Percentiles rank a stretch among this genome's conserved stretches.
These are phyloP conservation scores for Coemansia sp. DNA, from an alignment of 371 early-diverging fungal species.

Conservation along the genomic window DNA sequence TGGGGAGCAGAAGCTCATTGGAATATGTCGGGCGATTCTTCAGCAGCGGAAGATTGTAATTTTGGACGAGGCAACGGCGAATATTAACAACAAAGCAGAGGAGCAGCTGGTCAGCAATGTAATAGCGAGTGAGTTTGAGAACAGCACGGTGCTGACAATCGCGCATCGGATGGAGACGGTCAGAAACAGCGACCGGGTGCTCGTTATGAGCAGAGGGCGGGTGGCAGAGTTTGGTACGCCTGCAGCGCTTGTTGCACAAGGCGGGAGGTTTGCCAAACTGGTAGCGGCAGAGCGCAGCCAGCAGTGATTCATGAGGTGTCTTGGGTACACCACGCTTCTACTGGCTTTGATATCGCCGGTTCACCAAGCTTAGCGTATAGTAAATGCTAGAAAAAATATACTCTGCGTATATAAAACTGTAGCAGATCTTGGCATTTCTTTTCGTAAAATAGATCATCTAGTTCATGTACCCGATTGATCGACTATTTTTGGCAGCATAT, in stretches of 20 bases:
- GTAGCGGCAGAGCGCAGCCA: background rate
- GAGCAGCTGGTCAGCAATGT: slow-evolving; percentile 57
- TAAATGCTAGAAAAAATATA: too few species aligned
- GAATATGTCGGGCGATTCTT: slow-evolving; percentile 54
- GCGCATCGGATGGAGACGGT: slow-evolving; percentile 67
- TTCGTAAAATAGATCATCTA: too few species aligned
- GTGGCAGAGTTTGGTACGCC: slow-evolving; percentile 36
- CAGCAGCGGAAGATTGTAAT: slow-evolving; percentile 59
- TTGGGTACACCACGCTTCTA: too few species aligned
- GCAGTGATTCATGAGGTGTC: background rate
- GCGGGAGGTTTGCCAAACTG: slow-evolving; percentile 15
- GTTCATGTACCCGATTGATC: too few species aligned
- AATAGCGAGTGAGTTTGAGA: slow-evolving; percentile 55
- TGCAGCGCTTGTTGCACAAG: background rate
- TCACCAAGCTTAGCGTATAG: too few species aligned
- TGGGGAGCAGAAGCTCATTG: slow-evolving; percentile 61
- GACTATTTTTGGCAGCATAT: background rate
- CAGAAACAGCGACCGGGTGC: slow-evolving; percentile 46
- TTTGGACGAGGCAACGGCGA: slow-evolving; percentile 67
- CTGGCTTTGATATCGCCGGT: too few species aligned
- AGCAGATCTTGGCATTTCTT: too few species aligned
- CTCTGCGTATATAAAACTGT: too few species aligned
- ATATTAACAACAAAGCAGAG: slow-evolving; percentile 59
- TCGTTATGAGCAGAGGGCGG: slow-evolving; percentile 30
- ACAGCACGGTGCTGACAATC: slow-evolving; percentile 58